Conservation (phyloP, 805 yeast genomes). For the Wickerhamiella domercqiae region DNA sequence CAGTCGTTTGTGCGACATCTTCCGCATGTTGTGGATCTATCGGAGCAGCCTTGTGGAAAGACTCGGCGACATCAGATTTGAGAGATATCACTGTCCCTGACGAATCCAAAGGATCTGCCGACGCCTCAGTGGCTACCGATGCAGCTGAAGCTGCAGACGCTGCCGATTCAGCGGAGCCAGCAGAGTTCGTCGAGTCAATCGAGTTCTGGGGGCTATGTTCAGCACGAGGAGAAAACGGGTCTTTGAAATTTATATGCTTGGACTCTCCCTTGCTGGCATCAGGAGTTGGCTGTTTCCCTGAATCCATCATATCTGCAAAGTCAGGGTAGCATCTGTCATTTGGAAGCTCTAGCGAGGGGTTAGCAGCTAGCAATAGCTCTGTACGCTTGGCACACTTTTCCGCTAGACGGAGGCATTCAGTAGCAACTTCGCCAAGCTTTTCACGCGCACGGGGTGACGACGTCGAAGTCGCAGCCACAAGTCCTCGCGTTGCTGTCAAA, state of each 20-base stretch:
- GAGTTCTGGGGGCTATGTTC: background rate
- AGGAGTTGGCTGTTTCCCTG: background rate
- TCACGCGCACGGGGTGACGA: constrained; percentile 16
- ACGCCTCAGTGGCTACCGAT: background rate
- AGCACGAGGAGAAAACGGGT: background rate
- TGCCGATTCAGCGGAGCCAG: background rate
- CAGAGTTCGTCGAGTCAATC: background rate
- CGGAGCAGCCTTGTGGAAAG: no score
- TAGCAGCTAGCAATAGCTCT: constrained; percentile 15
- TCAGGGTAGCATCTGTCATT: constrained; percentile 19
- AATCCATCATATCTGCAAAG: constrained; percentile 6
- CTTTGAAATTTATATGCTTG: background rate
- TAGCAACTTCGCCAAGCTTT: constrained; percentile 19
- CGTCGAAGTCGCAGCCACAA: constrained; percentile 20
- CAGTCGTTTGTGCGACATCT: background rate
- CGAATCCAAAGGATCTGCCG: background rate
- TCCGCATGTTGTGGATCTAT: background rate
- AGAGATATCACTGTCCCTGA: no score
- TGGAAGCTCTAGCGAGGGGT: constrained; percentile 22
- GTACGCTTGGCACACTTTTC: constrained; percentile 19
- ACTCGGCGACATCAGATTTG: no score
- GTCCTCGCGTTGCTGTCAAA: constrained; percentile 25
- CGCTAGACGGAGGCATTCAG: constrained; percentile 23
- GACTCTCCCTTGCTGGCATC: no score
- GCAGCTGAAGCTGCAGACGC: background rate